phyloP scores from a whole-genome alignment of 2,329 filamentous ascomycete genomes.

The Graphilbum sp. region DNA sequence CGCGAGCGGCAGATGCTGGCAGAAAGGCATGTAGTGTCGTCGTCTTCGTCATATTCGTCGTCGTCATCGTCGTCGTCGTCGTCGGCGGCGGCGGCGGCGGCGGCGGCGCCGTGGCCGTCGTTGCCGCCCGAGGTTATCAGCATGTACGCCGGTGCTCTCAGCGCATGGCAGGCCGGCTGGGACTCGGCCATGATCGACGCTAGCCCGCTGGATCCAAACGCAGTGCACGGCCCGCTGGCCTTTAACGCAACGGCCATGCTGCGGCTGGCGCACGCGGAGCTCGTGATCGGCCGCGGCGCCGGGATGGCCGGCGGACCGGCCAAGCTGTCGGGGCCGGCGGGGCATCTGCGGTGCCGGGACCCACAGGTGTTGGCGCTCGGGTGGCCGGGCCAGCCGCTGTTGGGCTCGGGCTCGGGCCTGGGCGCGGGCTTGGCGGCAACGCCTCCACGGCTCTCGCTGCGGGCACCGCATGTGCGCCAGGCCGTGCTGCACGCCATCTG shows the following conservation, averaged over 20 bases:
- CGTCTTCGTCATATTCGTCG: not conserved
- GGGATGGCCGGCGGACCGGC: not conserved
- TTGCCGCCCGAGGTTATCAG: not conserved
- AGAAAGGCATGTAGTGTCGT: not conserved
- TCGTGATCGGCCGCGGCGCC: too few species aligned
- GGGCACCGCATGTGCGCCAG: not conserved
- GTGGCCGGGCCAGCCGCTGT: not conserved
- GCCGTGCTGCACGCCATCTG: constrained; percentile 1
- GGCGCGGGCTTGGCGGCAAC: not conserved
- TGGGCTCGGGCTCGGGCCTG: not conserved
- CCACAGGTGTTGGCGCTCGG: not conserved
- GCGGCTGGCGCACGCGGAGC: constrained; percentile 35
- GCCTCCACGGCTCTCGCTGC: not conserved
- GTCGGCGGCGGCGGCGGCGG: not conserved
- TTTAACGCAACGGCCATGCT: constrained; percentile 48
- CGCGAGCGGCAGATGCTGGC: not conserved
- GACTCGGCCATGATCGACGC: not conserved
- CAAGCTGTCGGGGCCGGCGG: not conserved
- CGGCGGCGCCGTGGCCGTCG: not conserved
- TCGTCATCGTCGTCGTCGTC: not conserved
- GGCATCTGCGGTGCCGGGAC: not conserved
- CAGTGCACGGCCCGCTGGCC: constrained; percentile 33
- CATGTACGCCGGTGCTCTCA: not conserved
- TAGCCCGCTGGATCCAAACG: constrained; percentile 1
- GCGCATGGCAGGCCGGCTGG: constrained; percentile 1